Conservation (phyloP, 2,329 filamentous ascomycete species). For the Anthostomella pinea region DNA sequence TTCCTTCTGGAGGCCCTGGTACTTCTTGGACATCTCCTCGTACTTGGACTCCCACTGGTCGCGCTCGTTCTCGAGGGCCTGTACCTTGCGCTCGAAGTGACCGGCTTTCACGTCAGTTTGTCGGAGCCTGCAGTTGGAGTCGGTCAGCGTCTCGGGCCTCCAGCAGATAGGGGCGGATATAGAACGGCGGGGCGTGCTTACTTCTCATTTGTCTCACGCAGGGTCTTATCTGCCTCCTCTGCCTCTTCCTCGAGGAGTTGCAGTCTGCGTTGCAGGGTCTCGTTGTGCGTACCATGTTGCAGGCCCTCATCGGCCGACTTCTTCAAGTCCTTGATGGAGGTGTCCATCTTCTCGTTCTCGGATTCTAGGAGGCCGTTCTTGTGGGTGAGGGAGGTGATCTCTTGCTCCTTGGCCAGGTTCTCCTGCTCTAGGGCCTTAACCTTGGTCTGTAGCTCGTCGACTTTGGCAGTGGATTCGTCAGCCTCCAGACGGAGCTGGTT, state of each 20-base stretch:
- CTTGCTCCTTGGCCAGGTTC: slow-evolving; percentile 94
- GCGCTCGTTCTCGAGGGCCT: slow-evolving; percentile 86
- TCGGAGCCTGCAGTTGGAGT: slow-evolving; percentile 66
- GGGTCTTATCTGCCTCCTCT: slow-evolving; percentile 91
- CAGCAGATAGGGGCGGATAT: not conserved
- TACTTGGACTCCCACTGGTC: slow-evolving; percentile 98
- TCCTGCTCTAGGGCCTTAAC: slow-evolving; percentile 92
- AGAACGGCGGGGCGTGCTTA: slow-evolving; percentile 48
- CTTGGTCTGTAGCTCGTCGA: slow-evolving; percentile 82
- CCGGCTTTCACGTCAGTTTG: slow-evolving; percentile 99
- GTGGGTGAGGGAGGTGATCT: slow-evolving; percentile 94
- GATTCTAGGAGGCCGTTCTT: slow-evolving; percentile 87
- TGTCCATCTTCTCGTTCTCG: slow-evolving; percentile 92
- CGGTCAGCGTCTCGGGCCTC: not conserved
- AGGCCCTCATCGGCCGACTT: slow-evolving; percentile 77
- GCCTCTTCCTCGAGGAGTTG: slow-evolving; percentile 98
- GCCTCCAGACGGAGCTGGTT: slow-evolving; percentile 90
- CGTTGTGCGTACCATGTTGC: slow-evolving; percentile 84
- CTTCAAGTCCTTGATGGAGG: slow-evolving; percentile 81
- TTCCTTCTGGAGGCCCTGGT: slow-evolving; percentile 76
- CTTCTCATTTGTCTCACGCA: slow-evolving; percentile 98
- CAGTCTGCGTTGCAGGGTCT: slow-evolving; percentile 85
- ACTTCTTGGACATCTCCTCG: slow-evolving; percentile 95
- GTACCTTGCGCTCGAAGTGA: slow-evolving; percentile 98
- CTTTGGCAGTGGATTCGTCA: slow-evolving; percentile 77